Evolutionary conservation across 75 land plant species (phyloP).

Genomic region (Sequoia sempervirens): DNA sequence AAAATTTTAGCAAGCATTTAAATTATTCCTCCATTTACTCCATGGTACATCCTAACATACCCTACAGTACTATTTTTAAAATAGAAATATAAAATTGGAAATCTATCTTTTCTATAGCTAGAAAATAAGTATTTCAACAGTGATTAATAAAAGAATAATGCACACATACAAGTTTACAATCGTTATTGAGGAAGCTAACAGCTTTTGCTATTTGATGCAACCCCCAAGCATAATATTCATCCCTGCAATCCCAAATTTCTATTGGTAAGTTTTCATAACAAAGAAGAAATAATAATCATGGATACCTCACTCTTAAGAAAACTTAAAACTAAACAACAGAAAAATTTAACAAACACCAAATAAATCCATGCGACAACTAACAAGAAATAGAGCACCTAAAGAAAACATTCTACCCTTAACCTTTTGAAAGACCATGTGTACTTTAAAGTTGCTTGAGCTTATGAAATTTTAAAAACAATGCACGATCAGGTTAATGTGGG

Average conservation of each 20-base stretch:
- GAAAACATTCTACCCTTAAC: neutral
- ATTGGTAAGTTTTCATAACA: constrained; percentile 1
- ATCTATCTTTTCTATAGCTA: neutral
- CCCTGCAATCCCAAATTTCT: constrained; percentile 42
- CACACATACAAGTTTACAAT: constrained; percentile 88
- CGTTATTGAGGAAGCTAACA: constrained; percentile 99
- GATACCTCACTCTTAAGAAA: neutral
- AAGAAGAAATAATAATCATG: neutral
- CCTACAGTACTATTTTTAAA: neutral
- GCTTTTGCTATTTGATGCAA: constrained; percentile 95
- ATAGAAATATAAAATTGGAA: neutral
- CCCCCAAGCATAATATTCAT: constrained; percentile 99
- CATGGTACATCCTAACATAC: neutral
- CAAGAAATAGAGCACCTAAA: neutral
- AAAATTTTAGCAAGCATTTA: neutral
- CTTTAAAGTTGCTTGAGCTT: neutral
- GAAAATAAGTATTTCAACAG: constrained; percentile 9
- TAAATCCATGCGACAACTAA: neutral
- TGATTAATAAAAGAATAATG: neutral
- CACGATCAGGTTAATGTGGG: neutral
- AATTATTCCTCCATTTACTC: neutral
- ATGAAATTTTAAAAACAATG: neutral
- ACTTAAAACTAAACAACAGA: neutral
- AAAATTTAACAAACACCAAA: neutral
- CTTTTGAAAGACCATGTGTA: neutral